phyloP scores from a whole-genome alignment of 225 moss, liverwort and hornwort species.

The Polytrichum formosum region DNA sequence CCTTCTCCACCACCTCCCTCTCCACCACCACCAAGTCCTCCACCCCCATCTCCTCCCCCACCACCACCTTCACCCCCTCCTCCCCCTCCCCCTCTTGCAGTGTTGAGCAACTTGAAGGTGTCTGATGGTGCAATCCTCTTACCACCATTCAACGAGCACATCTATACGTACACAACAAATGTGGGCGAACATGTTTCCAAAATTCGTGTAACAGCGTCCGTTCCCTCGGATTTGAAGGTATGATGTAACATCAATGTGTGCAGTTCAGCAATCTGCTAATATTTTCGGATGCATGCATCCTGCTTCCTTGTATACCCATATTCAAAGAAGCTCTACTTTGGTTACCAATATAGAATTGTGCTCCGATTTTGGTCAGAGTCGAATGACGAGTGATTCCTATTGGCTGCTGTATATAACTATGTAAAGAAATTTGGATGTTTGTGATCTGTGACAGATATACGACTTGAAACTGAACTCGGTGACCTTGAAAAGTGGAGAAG shows the following conservation, averaged over 20 bases:
- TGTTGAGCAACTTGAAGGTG: conserved; percentile 28
- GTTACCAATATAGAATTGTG: too few species aligned
- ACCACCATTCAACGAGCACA: conserved; percentile 28
- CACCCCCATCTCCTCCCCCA: not conserved
- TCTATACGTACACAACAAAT: conserved; percentile 20
- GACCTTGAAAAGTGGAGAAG: conserved; percentile 30
- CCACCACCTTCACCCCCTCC: conserved; percentile 5
- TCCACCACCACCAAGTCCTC: not conserved
- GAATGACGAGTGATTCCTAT: too few species aligned
- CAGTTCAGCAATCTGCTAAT: too few species aligned
- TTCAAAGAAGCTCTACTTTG: too few species aligned
- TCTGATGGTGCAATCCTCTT: conserved; percentile 24
- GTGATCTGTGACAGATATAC: conserved; percentile 20
- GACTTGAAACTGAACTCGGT: conserved; percentile 24
- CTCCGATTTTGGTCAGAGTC: too few species aligned
- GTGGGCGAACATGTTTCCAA: conserved; percentile 33
- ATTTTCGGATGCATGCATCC: too few species aligned
- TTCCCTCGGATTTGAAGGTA: conserved; percentile 39
- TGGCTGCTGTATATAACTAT: too few species aligned
- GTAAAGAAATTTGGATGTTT: not conserved
- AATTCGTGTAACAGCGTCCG: conserved; percentile 35
- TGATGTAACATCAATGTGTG: not conserved
- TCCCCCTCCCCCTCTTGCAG: conserved; percentile 28
- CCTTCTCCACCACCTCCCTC: conserved; percentile 2
- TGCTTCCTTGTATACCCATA: too few species aligned